These are phyloP conservation scores for Pleurostoma richardsiae DNA, from an alignment of 2,329 filamentous ascomycete genomes.

Conservation along the genomic window DNA sequence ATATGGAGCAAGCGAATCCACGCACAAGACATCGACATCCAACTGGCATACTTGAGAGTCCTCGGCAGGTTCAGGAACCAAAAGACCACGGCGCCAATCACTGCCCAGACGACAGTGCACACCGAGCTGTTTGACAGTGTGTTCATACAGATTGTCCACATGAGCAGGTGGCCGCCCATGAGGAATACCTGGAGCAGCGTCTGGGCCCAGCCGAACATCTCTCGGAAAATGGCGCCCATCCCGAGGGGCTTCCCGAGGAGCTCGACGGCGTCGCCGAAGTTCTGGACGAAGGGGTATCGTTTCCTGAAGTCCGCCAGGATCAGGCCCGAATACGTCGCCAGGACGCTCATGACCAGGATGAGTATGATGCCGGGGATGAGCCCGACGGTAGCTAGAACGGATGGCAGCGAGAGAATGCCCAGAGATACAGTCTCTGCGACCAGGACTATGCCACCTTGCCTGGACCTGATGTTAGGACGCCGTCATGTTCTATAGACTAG, in stretches of 20 bases:
- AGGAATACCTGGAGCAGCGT: conserved; percentile 52
- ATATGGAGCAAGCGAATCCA: conserved; percentile 2
- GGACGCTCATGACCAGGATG: background rate
- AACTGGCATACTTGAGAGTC: conserved; percentile 58
- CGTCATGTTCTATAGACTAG: too few relatives aligned
- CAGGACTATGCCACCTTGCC: conserved; percentile 1
- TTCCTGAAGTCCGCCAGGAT: conserved; percentile 3
- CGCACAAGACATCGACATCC: conserved; percentile 51
- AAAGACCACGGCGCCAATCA: conserved; percentile 54
- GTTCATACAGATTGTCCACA: conserved; percentile 10
- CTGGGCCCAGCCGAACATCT: conserved; percentile 43
- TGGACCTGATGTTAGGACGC: background rate
- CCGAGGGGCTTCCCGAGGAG: conserved; percentile 25
- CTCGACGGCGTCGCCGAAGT: conserved; percentile 50
- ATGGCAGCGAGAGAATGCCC: conserved; percentile 1
- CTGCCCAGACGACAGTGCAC: conserved; percentile 60
- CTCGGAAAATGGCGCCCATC: conserved; percentile 39
- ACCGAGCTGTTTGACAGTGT: conserved; percentile 53
- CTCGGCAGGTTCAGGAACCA: conserved; percentile 55
- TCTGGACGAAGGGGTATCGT: conserved; percentile 28
- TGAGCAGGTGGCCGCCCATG: conserved; percentile 50
- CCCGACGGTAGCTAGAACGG: conserved; percentile 2
- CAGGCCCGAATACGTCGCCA: conserved; percentile 1
- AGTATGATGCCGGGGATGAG: conserved; percentile 2
- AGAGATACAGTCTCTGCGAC: conserved; percentile 1